Evolutionary conservation across 2,329 filamentous ascomycete genomes (phyloP), one percentile per base, ranked within the genome.

Genomic region (Colletotrichum falcatum): DNA sequence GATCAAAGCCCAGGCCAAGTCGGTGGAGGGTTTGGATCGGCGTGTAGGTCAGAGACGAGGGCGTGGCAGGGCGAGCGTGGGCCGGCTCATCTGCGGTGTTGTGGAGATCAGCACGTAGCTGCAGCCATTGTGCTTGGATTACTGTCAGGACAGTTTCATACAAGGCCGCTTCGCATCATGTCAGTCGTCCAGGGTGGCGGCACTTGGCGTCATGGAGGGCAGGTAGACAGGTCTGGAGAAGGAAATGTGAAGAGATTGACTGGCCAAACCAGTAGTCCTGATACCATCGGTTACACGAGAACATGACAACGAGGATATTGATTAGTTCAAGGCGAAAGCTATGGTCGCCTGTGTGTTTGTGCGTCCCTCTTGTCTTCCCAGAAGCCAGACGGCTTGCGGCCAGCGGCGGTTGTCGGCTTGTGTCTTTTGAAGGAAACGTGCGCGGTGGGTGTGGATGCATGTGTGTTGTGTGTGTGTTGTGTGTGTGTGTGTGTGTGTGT

Each of bases 101-200:
- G 67, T 63, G 67, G 67, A 46, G 51, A 67, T 70, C 58, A 70
- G 64, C 56, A 61, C 51, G n/a, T 46, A 59, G 51, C 56, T 67
- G 64, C 44, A 63, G 63, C 64, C 58, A 70, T 70, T 70, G 67
- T 70, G 54, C 59, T 67, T 65, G 58, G 58, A 54, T 42, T 58
- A 20, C 28, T 51, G 35, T 42, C 33, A 33, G 51, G 56, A 30
- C 20, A 62, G 37, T 51, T 42, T 53, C 51, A 58, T 58, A 61
- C 28, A 53, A 53, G 33, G 46, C 37, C 39, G 44, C 64, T 48
- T 37, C 58, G 53, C 56, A 48, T 61, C 51, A 53, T 42, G 66
- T 42, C 55, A 48, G 53, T 67, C 30, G 58, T 42, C 59, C 59
- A 33, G 58, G 64, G 39, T 62, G 51, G 55, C 30, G 58, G 46